A percentile compares a stretch with the other conserved stretches of the same genome.
Conservation (phyloP, 148 eudicot genomes). For the Silene latifolia region DNA sequence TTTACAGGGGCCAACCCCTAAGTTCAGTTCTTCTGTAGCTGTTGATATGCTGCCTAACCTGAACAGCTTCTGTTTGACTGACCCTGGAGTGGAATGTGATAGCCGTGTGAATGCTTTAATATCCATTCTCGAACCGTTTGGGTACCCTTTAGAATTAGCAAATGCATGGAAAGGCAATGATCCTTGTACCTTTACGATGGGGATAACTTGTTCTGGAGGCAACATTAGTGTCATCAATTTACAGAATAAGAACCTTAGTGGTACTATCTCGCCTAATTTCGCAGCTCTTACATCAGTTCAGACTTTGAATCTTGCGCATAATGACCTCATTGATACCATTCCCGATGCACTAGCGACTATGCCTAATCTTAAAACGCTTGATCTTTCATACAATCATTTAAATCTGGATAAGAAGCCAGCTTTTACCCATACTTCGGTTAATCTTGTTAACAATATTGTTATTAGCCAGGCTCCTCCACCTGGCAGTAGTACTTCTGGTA, state of each 20-base stretch:
- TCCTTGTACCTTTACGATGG: conserved; percentile 56
- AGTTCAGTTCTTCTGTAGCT: conserved; percentile 38
- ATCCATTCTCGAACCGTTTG: conserved; percentile 46
- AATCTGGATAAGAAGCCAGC: conserved; percentile 43
- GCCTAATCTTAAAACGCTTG: conserved; percentile 37
- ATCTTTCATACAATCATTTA: conserved; percentile 54
- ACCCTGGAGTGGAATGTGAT: conserved; percentile 64
- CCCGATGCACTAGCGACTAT: conserved; percentile 40
- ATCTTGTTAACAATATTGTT: conserved; percentile 40
- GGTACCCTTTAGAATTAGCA: conserved; percentile 62
- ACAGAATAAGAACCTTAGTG: conserved; percentile 43
- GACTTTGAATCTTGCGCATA: conserved; percentile 38
- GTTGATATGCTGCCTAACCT: conserved; percentile 33
- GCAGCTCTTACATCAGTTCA: conserved; percentile 46
- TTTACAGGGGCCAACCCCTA: conserved; percentile 70
- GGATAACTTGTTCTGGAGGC: conserved; percentile 45
- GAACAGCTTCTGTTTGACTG: conserved; percentile 62
- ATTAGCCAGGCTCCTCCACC: conserved; percentile 52
- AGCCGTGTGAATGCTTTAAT: conserved; percentile 49
- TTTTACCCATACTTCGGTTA: conserved; percentile 42
- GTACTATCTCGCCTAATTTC: conserved; percentile 59
- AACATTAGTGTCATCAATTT: conserved; percentile 58
- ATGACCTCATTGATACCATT: conserved; percentile 45
- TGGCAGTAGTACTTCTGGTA: conserved; percentile 15
- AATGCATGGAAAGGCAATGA: conserved; percentile 66